These are phyloP conservation scores for Cladosporium velox DNA, from an alignment of 2,329 filamentous ascomycete genomes.

Conservation along the genomic window DNA sequence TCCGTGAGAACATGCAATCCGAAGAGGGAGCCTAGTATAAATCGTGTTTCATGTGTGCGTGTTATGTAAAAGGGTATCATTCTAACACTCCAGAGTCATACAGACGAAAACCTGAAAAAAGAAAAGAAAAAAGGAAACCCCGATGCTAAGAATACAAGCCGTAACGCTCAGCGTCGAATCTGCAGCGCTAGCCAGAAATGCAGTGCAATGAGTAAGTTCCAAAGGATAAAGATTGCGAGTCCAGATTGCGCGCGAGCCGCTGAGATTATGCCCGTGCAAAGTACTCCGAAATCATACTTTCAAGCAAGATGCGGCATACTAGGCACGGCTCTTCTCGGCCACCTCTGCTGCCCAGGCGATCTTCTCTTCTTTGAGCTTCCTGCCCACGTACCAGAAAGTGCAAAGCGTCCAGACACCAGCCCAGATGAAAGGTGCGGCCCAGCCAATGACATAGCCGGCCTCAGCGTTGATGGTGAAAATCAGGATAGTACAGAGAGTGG, in stretches of 20 bases:
- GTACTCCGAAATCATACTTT: neutral
- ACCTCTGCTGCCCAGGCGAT: constrained; percentile 40
- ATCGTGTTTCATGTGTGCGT: constrained; percentile 8
- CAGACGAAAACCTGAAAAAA: neutral
- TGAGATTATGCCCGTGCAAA: neutral
- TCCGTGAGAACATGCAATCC: neutral
- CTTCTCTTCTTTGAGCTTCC: constrained; percentile 38
- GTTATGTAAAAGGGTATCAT: constrained; percentile 12
- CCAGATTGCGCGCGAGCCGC: neutral
- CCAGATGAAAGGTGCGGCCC: constrained; percentile 54
- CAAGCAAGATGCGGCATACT: neutral
- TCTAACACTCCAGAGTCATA: neutral
- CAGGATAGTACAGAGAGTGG: constrained; percentile 46
- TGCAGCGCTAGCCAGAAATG: neutral
- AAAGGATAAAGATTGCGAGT: neutral
- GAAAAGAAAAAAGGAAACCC: neutral
- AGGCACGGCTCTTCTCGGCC: constrained; percentile 28
- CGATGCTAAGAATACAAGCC: neutral
- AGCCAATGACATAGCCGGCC: constrained; percentile 53
- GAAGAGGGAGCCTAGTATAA: neutral
- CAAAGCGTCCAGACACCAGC: constrained; percentile 49
- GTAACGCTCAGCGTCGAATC: neutral
- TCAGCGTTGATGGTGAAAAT: constrained; percentile 51
- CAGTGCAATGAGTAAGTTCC: neutral
- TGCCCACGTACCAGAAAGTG: constrained; percentile 51